Evolutionary conservation across 1,139 yeast genomes (phyloP), one percentile per base, ranked within the genome.

Genomic region (Debaryomyces sp.): DNA sequence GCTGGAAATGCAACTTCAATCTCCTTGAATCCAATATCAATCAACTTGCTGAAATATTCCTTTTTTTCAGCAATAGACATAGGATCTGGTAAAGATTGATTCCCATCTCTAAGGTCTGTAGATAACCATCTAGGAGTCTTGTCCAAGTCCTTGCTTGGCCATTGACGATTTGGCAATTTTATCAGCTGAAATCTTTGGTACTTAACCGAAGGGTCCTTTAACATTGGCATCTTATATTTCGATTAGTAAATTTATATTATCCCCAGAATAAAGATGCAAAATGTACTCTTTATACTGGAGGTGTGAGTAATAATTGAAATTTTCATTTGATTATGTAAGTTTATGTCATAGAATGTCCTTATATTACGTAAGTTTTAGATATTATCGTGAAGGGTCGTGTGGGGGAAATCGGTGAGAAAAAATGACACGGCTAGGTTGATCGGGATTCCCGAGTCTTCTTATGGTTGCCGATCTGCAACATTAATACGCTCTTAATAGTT

Each of bases 1-100:
- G 96, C 85, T 12, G 99, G 98, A 73, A 94, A 94, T 0, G 97
- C 85, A 15, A 94, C 98, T 71, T 94, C 99, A 56, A 94, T 94
- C 70, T 94, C 99, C 68, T 94, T 94, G 76, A 91, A 94, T 0
- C 98, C 98, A 44, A 91, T 75, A 37, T 89, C 94, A n/a, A 92
- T 75, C 50, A 94, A 77, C 67, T 91, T 89, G 56, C 85, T 81
- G 75, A 92, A 92, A 68, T 89, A 92, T 57, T 81, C 87, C 67
- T 89, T 89, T 73, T 94, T 94, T 68, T 94, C 97, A 35, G 79
- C 88, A 33, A 91, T 82, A 27, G 90, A 80, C 98, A 94, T 94
- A 46, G 98, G 98, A 70, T 94, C 98, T 8, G 98, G 98, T 57
- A 94, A 79, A 9, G 97, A 89, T 73, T 94, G 98, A 74, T 94